Conservation (phyloP, 2,329 filamentous ascomycete genomes). For the Tothia fuscella region DNA sequence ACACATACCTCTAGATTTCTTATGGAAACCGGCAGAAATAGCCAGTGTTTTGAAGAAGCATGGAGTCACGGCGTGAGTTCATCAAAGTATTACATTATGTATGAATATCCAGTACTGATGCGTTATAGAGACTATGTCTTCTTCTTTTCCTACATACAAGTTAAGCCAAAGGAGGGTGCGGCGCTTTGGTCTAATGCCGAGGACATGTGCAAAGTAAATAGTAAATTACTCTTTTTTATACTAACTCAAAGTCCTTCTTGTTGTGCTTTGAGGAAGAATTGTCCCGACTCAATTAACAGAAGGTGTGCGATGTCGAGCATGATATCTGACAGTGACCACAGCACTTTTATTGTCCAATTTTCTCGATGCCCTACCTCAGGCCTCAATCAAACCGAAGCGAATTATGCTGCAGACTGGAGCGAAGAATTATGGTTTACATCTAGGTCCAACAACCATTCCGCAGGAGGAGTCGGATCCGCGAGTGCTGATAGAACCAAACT, state of each 20-base stretch:
- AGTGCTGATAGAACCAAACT: conserved; percentile 36
- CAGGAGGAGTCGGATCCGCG: conserved; percentile 36
- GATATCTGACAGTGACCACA: conserved; percentile 3
- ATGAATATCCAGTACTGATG: conserved; percentile 10
- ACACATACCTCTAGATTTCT: conserved; percentile 31
- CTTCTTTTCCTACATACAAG: conserved; percentile 45
- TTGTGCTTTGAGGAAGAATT: background rate
- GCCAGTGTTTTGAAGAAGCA: conserved; percentile 23
- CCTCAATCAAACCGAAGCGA: conserved; percentile 32
- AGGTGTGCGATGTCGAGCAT: conserved; percentile 10
- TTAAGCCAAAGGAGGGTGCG: conserved; percentile 31
- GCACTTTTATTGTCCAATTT: conserved; percentile 35
- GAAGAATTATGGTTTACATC: conserved; percentile 41
- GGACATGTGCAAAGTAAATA: conserved; percentile 37
- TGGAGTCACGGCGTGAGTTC: conserved; percentile 20
- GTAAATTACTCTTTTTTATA: no score
- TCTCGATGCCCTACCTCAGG: conserved; percentile 30
- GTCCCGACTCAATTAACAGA: conserved; percentile 16
- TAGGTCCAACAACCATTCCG: conserved; percentile 32
- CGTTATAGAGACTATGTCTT: conserved; percentile 42
- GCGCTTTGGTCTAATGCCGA: conserved; percentile 39
- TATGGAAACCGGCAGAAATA: conserved; percentile 26
- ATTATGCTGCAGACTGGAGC: conserved; percentile 40
- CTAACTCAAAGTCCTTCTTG: no score
- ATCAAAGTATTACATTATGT: background rate